These are phyloP conservation scores for Clausena lansium DNA, from an alignment of 345 rosid species.

Conservation along the genomic window DNA sequence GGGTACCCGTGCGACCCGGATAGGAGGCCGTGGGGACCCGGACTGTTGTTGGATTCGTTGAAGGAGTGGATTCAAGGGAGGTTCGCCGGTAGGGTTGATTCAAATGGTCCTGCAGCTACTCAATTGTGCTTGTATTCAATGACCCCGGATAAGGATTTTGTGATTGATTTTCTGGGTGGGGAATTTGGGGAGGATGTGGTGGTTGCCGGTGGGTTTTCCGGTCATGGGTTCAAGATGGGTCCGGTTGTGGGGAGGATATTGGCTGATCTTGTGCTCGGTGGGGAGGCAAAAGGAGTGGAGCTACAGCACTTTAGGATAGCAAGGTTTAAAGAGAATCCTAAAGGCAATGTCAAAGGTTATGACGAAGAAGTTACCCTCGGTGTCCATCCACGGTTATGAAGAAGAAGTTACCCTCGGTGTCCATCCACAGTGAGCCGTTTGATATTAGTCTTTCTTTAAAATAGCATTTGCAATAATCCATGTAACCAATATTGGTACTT, in stretches of 20 bases:
- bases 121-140: constrained; percentile 77
- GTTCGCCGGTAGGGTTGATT: constrained; percentile 63
- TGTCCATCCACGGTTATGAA: too few relatives aligned
- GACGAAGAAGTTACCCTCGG: constrained; percentile 33
- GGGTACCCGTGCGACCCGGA: constrained; percentile 81
- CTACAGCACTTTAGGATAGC: constrained; percentile 48
- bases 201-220: constrained; percentile 76
- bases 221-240: constrained; percentile 95
- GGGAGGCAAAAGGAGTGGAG: constrained; percentile 54
- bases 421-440: neutral
- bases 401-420: constrained; percentile 20
- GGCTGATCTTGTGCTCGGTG: constrained; percentile 55
- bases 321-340: constrained; percentile 56
- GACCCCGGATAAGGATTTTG: constrained; percentile 86
- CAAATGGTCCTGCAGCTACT: constrained; percentile 47
- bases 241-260: constrained; percentile 71
- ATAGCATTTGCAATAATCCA: neutral
- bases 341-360: constrained; percentile 55
- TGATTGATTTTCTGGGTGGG: constrained; percentile 77
- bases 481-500: neutral
- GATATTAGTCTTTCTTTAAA: neutral
- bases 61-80: constrained; percentile 63
- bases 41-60: constrained; percentile 30
- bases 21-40: constrained; percentile 79
- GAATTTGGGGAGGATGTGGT: constrained; percentile 78